phyloP scores from a whole-genome alignment of 2,329 filamentous ascomycete genomes.

The Ceratocystis variospora region DNA sequence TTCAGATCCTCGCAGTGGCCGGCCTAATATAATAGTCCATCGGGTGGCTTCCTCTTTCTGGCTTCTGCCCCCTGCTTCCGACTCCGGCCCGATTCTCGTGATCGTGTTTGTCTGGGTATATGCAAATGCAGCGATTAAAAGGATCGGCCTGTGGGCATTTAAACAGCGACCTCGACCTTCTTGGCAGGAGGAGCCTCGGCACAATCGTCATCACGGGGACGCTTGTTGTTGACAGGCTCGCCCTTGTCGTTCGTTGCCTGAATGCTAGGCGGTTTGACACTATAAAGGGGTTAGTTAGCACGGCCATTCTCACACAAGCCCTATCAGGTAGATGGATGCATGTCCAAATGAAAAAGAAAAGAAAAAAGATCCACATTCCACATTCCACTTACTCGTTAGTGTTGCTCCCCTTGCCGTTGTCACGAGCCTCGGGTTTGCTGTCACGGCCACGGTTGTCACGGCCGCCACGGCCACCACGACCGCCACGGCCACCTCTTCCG shows the following conservation, averaged over 20 bases:
- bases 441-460: conserved; percentile 24
- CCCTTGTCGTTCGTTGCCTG: conserved; percentile 32
- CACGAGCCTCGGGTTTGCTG: conserved; percentile 18
- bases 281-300: conserved; percentile 20
- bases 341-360: background rate
- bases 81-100: background rate
- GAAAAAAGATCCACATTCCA: too few relatives aligned
- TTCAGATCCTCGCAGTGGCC: background rate
- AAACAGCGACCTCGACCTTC: conserved; percentile 41
- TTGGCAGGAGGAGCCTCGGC: conserved; percentile 37
- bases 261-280: conserved; percentile 31
- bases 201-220: conserved; percentile 39
- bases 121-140: background rate
- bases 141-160: conserved; percentile 10
- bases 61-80: background rate
- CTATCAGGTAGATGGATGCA: conserved; percentile 11
- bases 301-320: background rate
- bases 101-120: background rate
- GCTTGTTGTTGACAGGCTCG: conserved; percentile 37
- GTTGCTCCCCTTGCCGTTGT: conserved; percentile 23
- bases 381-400: conserved; percentile 25
- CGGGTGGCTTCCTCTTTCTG: background rate
- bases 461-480: conserved; percentile 30
- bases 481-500: conserved; percentile 31
- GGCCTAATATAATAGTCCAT: background rate